Conservation (phyloP, 2,329 filamentous ascomycete genomes). For the Lachnellula arida region DNA sequence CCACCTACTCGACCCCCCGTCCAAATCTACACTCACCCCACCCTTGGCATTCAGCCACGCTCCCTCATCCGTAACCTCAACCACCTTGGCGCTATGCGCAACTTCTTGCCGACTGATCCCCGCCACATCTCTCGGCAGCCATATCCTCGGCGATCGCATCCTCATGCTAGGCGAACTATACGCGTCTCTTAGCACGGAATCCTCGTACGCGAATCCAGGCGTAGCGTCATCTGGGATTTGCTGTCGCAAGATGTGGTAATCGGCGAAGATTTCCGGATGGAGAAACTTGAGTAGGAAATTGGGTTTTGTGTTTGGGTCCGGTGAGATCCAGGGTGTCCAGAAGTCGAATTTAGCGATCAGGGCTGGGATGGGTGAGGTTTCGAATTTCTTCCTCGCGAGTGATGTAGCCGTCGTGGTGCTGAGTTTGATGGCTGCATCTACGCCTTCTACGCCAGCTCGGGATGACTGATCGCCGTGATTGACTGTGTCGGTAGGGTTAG, state of each 20-base stretch:
- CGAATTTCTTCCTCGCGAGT: constrained; percentile 8
- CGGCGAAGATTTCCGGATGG: constrained; percentile 53
- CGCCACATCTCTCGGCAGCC: constrained; percentile 53
- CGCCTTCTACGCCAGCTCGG: constrained; percentile 18
- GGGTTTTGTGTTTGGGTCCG: constrained; percentile 36
- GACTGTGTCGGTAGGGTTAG: constrained; percentile 10
- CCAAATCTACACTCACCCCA: constrained; percentile 15
- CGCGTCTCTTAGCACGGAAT: constrained; percentile 42
- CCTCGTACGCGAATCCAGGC: constrained; percentile 40
- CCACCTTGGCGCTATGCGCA: constrained; percentile 44
- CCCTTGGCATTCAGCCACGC: constrained; percentile 46
- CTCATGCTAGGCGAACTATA: constrained; percentile 56
- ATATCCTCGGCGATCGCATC: constrained; percentile 50
- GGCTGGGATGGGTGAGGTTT: constrained; percentile 10
- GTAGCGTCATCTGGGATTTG: constrained; percentile 43
- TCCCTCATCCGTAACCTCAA: constrained; percentile 56
- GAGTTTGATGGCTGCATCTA: constrained; percentile 15
- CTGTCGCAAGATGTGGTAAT: constrained; percentile 48
- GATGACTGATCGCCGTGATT: constrained; percentile 18
- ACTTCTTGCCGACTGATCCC: constrained; percentile 55
- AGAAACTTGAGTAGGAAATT: constrained; percentile 47
- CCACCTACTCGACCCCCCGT: constrained; percentile 15
- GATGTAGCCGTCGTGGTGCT: constrained; percentile 6
- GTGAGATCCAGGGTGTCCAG: constrained; percentile 26
- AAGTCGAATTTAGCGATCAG: constrained; percentile 21